These are phyloP conservation scores for Luffa aegyptiaca DNA, from an alignment of 306 rosid species.

Conservation along the genomic window DNA sequence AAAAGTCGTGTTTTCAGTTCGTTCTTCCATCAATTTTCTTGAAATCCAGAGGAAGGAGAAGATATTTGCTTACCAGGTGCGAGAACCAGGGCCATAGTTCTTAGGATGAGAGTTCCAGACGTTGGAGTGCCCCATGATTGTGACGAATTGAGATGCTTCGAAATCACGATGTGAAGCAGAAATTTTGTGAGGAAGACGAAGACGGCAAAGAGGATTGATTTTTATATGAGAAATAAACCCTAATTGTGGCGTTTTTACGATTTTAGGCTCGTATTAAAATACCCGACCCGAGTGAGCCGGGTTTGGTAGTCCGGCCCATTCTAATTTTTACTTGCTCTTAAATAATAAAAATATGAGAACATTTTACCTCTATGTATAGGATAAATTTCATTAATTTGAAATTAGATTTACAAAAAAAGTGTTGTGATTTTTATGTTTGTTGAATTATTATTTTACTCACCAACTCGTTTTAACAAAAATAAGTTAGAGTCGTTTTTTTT, in stretches of 20 bases:
- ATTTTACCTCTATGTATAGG: too few species aligned
- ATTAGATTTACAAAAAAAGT: too few species aligned
- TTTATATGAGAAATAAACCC: conserved; percentile 2
- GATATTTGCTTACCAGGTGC: conserved; percentile 48
- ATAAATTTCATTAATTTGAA: too few species aligned
- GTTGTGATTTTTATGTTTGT: too few species aligned
- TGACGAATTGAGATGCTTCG: not conserved
- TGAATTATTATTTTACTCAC: too few species aligned
- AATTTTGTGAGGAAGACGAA: not conserved
- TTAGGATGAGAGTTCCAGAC: conserved; percentile 94
- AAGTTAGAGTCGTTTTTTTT: too few species aligned
- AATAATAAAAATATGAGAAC: not conserved
- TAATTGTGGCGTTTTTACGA: not conserved
- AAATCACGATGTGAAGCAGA: not conserved
- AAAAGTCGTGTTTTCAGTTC: not conserved
- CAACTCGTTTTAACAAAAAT: too few species aligned
- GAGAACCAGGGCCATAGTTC: conserved; percentile 90
- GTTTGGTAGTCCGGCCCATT: not conserved
- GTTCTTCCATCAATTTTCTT: not conserved
- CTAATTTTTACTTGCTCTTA: not conserved
- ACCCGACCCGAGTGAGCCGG: not conserved
- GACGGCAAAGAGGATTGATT: not conserved
- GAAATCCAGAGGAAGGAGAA: not conserved
- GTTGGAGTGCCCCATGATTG: conserved; percentile 75
- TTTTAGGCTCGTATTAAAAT: not conserved